Base-by-base conservation (phyloP, 2,329 filamentous ascomycete species). In the Xylaria arbuscula region DNA sequence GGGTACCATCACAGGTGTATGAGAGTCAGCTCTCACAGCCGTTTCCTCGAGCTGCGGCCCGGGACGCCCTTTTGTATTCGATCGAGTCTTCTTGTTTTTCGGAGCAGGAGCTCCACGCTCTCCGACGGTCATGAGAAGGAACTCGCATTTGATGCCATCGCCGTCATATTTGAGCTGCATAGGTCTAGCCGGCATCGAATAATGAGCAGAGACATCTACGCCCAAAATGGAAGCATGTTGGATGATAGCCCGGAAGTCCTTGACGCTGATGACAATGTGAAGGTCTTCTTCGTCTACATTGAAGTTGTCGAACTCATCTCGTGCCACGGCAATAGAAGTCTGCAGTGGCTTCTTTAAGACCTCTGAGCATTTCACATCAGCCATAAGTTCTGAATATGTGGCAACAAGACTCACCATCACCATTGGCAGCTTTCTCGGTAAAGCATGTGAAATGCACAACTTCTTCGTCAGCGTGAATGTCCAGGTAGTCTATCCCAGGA, bases 81-180 rank as follows among this genome's bases (percentile, higher is more conserved):
- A 71, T 34, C 77, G 76, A 7, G 75, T 60, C 68, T 77, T 86
- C 70, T 83, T 86, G 53, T 81, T 82, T 75, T 83, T 86, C 67
- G 84, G 84, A 11, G 77, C 78, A 5, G 83, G 78, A 54, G 83
- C 85, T 34, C 80, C 83, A 66, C 85, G 83, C 72, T 93, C 91
- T 15, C 92, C 92, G 9, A 92, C 89, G 0, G 92, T 95, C 92
- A 94, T 94, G 68, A 95, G 85, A 51, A 93, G 91, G 73, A 94
- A 94, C 72, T 94, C 90, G 78, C 90, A 93, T 45, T 87, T 81
- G 38, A 94, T 84, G 40, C 90, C 91, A 66, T 91, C 89, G 50
- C 87, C 86, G 28, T 86, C 84, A 75, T 95, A 95, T 53, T 85
- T 88, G 67, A 95, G 85, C 74, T 93, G 90, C 76, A 95, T 86